Base-by-base conservation (phyloP, 2,329 filamentous ascomycete species). In the Colletotrichum sp. region DNA sequence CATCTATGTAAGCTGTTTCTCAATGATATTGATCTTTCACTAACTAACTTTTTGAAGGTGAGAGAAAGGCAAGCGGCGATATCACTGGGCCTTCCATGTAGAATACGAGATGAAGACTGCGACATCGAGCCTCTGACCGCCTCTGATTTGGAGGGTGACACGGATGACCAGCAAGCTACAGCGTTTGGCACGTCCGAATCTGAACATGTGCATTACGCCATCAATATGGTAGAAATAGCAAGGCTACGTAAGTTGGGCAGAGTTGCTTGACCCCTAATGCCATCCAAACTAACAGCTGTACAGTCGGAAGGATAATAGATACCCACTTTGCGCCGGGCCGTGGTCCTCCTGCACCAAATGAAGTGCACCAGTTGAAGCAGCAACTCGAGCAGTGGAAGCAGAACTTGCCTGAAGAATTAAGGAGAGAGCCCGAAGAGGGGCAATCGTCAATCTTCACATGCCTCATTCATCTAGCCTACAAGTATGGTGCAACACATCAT, bases 141-240 rank as follows among this genome's bases (percentile, higher is more conserved):
- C 0, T 72, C 79, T 15, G 84, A 86, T 64, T 76, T 85, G 5
- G 81, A 83, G 21, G 81, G 81, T 3, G 82, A 84, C 48, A 76
- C 78, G 8, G 76, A 79, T 6, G 78, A 78, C 28, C 70, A 75
- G 5, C 67, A 77, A 6, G 67, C 78, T 12, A 80, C 81, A 3
- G 63, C 77, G 2, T 82, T 84, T 74, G 82, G 83, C 7, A 79
- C 80, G 7, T 82, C 80, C 24, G 76, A 82, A 48, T 72, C 80
- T 5, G 82, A 85, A 55, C 84, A 85, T 65, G 78, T 84, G 6
- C 80, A 80, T 0, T 85, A 85, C 70, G 80, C 80, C 0, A 82
- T 84, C 48, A 85, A 85, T 67, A 85, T 85, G 84, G 83, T 85
- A 0, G 83, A 85, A 36, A 80, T 85, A 18, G 81, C 83, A 5